Evolutionary conservation across 2,329 filamentous ascomycete species (phyloP).

Genomic region (Canariomyces notabilis): DNA sequence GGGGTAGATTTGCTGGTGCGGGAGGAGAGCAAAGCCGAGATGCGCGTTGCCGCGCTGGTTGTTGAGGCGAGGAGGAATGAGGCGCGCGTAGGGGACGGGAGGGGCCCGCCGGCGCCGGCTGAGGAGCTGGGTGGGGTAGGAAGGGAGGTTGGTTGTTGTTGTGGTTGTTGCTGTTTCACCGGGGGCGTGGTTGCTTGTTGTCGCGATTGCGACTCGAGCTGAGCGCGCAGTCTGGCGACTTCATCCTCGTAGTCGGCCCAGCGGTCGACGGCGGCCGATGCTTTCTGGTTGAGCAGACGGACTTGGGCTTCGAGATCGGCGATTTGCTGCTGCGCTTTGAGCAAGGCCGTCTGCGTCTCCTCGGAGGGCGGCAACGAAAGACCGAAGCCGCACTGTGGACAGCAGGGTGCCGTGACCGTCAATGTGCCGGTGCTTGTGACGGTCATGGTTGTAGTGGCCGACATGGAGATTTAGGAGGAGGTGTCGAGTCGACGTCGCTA

Average conservation of each 20-base stretch:
- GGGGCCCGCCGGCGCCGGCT: constrained; percentile 22
- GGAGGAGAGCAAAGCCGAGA: constrained; percentile 43
- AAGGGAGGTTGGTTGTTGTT: constrained; percentile 19
- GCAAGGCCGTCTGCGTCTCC: constrained; percentile 40
- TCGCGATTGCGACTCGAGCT: constrained; percentile 21
- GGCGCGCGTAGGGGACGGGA: constrained; percentile 33
- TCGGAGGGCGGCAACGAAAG: constrained; percentile 31
- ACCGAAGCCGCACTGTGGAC: constrained; percentile 47
- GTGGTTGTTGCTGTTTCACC: constrained; percentile 5
- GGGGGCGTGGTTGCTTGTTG: constrained; percentile 1
- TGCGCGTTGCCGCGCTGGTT: constrained; percentile 37
- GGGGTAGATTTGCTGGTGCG: constrained; percentile 38
- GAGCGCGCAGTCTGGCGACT: constrained; percentile 52
- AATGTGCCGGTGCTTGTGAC: constrained; percentile 16
- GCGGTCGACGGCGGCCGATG: constrained; percentile 53
- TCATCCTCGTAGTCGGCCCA: constrained; percentile 81
- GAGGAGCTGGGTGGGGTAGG: constrained; percentile 24
- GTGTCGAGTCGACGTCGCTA: no score
- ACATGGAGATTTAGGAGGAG: constrained; percentile 1
- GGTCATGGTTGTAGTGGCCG: constrained; percentile 20
- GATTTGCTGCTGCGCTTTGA: constrained; percentile 55
- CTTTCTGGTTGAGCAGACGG: constrained; percentile 59
- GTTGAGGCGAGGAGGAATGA: constrained; percentile 42
- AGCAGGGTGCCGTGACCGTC: constrained; percentile 33
- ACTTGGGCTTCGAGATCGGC: constrained; percentile 68